A percentile compares a stretch with the other conserved stretches of the same genome.
These are phyloP conservation scores for Boletellus sp. DNA, from an alignment of 768 basidiomycete genomes.

Conservation along the genomic window DNA sequence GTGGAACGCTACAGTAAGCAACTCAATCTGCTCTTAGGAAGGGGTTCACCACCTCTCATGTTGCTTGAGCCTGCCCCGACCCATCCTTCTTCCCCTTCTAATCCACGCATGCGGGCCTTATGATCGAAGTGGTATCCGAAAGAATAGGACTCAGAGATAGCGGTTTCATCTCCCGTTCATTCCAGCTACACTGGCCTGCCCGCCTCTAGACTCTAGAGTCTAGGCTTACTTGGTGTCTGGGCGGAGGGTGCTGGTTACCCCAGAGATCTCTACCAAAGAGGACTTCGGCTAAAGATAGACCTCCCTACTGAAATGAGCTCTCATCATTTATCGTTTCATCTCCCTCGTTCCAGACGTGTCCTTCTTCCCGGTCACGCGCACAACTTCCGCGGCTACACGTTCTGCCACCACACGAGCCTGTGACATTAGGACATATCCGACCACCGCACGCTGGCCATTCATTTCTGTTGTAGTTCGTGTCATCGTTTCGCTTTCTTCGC, in stretches of 20 bases:
- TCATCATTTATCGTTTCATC: not conserved
- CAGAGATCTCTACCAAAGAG: constrained; percentile 42
- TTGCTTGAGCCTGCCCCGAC: not conserved
- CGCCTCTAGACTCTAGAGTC: no score
- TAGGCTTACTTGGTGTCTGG: constrained; percentile 2
- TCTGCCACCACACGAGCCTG: constrained; percentile 51
- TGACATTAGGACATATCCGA: constrained; percentile 45
- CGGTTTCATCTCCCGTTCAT: not conserved
- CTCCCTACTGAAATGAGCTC: constrained; percentile 38
- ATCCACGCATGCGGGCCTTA: constrained; percentile 12
- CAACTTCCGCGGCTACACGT: constrained; percentile 32
- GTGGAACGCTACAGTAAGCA: not conserved
- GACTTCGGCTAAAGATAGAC: constrained; percentile 56
- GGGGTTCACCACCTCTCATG: constrained; percentile 8
- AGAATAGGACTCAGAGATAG: constrained; percentile 7
- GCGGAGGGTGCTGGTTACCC: constrained; percentile 1
- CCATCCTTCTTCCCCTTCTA: constrained; percentile 5
- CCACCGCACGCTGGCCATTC: constrained; percentile 54
- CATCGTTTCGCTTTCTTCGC: constrained; percentile 68
- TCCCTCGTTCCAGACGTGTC: constrained; percentile 37
- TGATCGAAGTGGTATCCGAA: not conserved
- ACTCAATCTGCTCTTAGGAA: no score
- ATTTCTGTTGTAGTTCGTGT: constrained; percentile 60
- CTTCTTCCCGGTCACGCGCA: constrained; percentile 55
- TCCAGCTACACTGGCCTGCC: not conserved